Conservation (phyloP, 2,329 filamentous ascomycete genomes). For the Alternaria ventricosa region DNA sequence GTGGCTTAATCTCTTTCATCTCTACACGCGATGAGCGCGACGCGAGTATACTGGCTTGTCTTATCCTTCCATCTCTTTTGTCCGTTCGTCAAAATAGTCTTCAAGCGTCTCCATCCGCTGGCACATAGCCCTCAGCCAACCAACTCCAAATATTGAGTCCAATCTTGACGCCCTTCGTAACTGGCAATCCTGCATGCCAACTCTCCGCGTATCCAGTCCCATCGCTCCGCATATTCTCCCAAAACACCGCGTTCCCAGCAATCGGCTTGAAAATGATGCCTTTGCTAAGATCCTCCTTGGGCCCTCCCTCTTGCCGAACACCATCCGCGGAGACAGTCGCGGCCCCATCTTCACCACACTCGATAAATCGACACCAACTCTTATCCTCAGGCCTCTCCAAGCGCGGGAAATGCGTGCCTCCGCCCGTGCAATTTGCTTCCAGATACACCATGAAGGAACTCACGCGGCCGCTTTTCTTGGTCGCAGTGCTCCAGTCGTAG, state of each 20-base stretch:
- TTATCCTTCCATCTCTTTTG: not conserved
- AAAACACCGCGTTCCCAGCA: conserved; percentile 66
- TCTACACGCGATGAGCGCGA: too few species aligned
- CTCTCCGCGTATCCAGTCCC: conserved; percentile 64
- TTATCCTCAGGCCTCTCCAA: conserved; percentile 52
- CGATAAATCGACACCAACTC: conserved; percentile 65
- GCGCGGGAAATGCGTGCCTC: conserved; percentile 67
- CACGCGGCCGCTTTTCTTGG: conserved; percentile 51
- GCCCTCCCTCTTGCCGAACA: not conserved
- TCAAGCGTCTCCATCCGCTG: conserved; percentile 4
- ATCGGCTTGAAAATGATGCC: conserved; percentile 66
- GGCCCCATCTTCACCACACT: conserved; percentile 52
- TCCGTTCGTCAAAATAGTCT: not conserved
- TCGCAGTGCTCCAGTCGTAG: conserved; percentile 59
- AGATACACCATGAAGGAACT: conserved; percentile 70
- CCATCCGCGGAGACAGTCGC: not conserved
- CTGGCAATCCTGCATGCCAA: conserved; percentile 67
- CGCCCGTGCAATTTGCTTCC: conserved; percentile 58
- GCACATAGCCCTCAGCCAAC: conserved; percentile 55
- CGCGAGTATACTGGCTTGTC: not conserved
- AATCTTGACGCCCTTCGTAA: conserved; percentile 62
- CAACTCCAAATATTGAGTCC: conserved; percentile 71
- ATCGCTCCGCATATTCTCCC: conserved; percentile 65
- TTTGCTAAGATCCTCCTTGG: conserved; percentile 25
- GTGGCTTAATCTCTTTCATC: too few species aligned